Evolutionary conservation across 116 monocot species (phyloP), one percentile per base, ranked within the genome.

Genomic region (Phalaenopsis hybrid): DNA sequence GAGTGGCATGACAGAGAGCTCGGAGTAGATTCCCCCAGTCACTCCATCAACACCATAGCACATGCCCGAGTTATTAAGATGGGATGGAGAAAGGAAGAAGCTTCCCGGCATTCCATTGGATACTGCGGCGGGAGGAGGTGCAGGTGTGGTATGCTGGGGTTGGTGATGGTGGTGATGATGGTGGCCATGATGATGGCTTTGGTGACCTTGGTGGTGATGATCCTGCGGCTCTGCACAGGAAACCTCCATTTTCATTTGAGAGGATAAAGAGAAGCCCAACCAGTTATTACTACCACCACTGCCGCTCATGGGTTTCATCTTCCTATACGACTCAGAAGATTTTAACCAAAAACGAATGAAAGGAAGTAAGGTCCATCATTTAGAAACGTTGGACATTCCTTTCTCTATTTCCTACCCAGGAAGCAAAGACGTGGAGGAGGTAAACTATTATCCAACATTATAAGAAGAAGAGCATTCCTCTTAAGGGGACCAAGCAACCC

Each of bases 211-310:
- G 20, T 75, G 46, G 9, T 75, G 75, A 44, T 75, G 75, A 6
- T 75, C 46, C 21, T 44, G 75, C 75, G 46, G 75, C 75, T 75
- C 75, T n/a, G 75, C 75, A 75, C 75, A 21, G 79, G 91, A 21
- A 8, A 82, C 83, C 74, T 95, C 95, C 95, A 92, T 89, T 72
- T 79, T 90, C 85, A 95, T 93, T 55, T 95, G 89, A 69, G 98
- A 90, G 44, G 95, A 93, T 79, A 99, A 93, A 85, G 98, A 99
- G 90, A 99, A 99, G 16, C 95, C 95, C 83, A 99, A 84, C 98
- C 95, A 99, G 82, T 89, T 90, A 77, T 84, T 89, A 25, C 34
- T 72, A 33, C n/a, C 57, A 68, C 72, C 50, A 81, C 81, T 86
- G 9, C 65, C 25, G 85, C 84, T 88, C 88, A 91, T 87, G 55